A percentile compares a stretch with the other conserved stretches of the same genome.
These are phyloP conservation scores for Trypanosomatidae sp. DNA, from an alignment of 208 protist species.

Conservation along the genomic window DNA sequence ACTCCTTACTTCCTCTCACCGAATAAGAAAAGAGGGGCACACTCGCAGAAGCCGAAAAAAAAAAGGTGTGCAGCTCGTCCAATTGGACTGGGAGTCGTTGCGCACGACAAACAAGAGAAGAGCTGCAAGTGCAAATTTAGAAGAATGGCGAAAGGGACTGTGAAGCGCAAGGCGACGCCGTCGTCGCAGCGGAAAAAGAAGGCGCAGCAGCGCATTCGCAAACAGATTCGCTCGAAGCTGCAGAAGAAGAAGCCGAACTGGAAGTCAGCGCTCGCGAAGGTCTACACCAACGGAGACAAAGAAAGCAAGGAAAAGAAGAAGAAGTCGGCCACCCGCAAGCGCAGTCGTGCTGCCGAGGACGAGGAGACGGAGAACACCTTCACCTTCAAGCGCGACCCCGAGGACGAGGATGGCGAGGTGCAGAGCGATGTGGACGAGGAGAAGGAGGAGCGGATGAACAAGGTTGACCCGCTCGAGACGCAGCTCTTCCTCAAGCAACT, in stretches of 20 bases:
- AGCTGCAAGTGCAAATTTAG: background rate
- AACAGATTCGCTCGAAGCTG: conserved; percentile 73
- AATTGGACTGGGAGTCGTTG: too few species aligned
- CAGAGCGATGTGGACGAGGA: conserved; percentile 92
- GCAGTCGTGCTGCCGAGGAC: conserved; percentile 24
- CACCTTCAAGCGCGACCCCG: conserved; percentile 30
- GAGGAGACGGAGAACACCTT: conserved; percentile 38
- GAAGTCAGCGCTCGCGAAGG: conserved; percentile 68
- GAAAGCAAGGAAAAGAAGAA: conserved; percentile 28
- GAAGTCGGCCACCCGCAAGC: conserved; percentile 48
- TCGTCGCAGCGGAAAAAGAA: conserved; percentile 86
- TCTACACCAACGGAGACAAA: conserved; percentile 40
- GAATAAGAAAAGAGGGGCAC: too few species aligned
- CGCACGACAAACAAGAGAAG: too few species aligned
- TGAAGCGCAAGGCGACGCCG: conserved; percentile 83
- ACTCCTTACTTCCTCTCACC: too few species aligned
- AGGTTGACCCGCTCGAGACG: conserved; percentile 81
- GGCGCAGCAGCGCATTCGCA: conserved; percentile 88
- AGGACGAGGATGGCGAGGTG: conserved; percentile 71
- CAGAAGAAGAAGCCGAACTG: conserved; percentile 81
- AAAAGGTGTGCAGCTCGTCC: too few species aligned
- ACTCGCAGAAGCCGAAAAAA: too few species aligned
- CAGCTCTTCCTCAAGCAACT: conserved; percentile 89
- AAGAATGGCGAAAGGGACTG: conserved; percentile 68
- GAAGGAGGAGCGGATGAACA: conserved; percentile 84